These are phyloP conservation scores for Pistacia atlantica DNA, from an alignment of 345 rosid genomes.

Conservation along the genomic window DNA sequence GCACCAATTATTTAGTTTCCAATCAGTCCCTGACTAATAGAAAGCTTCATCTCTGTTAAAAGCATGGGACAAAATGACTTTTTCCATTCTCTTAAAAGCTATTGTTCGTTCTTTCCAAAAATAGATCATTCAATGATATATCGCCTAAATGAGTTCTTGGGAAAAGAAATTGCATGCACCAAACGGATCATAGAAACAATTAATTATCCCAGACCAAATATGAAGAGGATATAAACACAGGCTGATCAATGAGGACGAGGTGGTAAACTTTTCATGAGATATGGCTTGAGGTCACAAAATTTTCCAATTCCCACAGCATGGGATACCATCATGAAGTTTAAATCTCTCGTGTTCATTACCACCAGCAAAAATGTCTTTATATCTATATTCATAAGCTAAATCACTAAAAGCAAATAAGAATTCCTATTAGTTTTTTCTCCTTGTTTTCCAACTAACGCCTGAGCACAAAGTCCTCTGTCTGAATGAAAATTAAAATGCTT, in stretches of 20 bases:
- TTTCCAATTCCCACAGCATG: neutral
- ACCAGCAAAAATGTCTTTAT: neutral
- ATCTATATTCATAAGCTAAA: neutral
- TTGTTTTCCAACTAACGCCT: neutral
- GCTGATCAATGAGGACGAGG: neutral
- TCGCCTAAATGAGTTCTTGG: neutral
- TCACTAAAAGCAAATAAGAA: neutral
- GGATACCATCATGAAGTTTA: neutral
- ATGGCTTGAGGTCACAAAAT: slow-evolving; percentile 12
- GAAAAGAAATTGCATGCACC: too few species aligned
- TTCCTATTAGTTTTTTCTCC: neutral
- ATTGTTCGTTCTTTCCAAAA: neutral
- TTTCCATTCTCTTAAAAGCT: neutral
- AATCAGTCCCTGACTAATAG: neutral
- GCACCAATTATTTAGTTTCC: neutral
- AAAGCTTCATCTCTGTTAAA: neutral
- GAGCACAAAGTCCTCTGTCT: neutral
- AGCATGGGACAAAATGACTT: neutral
- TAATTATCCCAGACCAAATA: neutral
- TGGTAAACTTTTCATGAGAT: neutral
- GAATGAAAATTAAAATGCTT: neutral
- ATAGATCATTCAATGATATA: neutral
- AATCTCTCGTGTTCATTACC: neutral
- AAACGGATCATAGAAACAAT: too few species aligned
- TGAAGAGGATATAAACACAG: neutral